Conservation (phyloP, 108 stramenopile species). For the Pseudonitzschia pungens region DNA sequence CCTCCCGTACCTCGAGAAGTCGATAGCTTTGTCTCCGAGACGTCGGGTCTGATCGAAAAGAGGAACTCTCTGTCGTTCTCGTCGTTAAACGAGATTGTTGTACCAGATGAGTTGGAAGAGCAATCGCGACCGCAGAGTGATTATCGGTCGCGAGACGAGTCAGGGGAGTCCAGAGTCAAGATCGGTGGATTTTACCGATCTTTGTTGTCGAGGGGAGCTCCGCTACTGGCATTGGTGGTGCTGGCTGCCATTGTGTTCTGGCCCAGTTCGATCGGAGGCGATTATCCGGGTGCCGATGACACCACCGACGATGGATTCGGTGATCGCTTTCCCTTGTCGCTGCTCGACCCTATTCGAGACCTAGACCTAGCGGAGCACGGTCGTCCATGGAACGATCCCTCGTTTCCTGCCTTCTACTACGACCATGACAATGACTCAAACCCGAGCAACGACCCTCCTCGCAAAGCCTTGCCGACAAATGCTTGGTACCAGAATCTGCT, state of each 20-base stretch:
- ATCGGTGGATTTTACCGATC: background rate
- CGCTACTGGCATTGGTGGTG: background rate
- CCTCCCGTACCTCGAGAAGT: background rate
- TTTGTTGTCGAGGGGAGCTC: background rate
- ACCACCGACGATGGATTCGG: background rate
- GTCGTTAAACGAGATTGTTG: background rate
- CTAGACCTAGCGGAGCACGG: conserved; percentile 25
- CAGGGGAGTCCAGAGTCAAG: too few species aligned
- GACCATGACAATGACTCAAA: conserved; percentile 4
- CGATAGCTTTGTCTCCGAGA: background rate
- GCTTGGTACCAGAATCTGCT: conserved; percentile 82
- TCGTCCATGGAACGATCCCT: conserved; percentile 24
- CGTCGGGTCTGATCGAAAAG: background rate
- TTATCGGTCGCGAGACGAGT: background rate
- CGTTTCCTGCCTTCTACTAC: conserved; percentile 15
- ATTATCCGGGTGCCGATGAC: background rate
- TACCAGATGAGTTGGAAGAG: background rate
- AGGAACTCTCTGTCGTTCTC: background rate
- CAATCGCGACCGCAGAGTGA: background rate
- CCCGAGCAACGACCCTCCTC: background rate
- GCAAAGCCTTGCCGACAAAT: conserved; percentile 66
- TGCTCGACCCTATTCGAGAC: conserved; percentile 39
- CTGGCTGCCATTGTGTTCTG: background rate
- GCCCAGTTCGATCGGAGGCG: background rate
- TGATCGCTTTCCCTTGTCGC: conserved; percentile 32